Evolutionary conservation across 1,284 basidiomycete genomes (phyloP).

Genomic region (Chalciporus piperatoides): DNA sequence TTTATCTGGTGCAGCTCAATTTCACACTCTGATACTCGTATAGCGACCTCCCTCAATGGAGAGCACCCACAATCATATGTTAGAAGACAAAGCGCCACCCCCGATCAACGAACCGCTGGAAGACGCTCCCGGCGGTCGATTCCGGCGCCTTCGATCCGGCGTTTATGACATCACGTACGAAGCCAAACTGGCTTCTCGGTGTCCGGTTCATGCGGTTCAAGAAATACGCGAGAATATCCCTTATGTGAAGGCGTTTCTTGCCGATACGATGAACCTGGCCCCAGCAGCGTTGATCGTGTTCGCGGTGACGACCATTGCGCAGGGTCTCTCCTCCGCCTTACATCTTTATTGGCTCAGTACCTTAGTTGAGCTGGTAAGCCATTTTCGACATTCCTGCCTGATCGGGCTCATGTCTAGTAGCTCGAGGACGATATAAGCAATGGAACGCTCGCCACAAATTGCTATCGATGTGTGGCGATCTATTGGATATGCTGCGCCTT

Average conservation of each 20-base stretch:
- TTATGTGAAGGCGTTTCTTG: constrained; percentile 18
- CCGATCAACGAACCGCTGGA: not conserved
- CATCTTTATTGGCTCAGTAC: constrained; percentile 22
- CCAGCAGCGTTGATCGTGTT: constrained; percentile 27
- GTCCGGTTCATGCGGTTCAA: not conserved
- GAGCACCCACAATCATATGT: not conserved
- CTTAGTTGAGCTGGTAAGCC: constrained; percentile 21
- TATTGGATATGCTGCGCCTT: constrained; percentile 21
- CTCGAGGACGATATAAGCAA: constrained; percentile 8
- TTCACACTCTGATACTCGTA: not conserved
- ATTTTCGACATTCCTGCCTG: not conserved
- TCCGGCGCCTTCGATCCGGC: constrained; percentile 16
- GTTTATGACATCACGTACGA: constrained; percentile 27
- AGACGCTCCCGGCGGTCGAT: constrained; percentile 2
- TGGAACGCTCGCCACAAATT: not conserved
- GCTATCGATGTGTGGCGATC: constrained; percentile 9
- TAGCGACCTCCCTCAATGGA: not conserved
- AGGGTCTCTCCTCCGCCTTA: constrained; percentile 28
- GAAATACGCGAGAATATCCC: constrained; percentile 3
- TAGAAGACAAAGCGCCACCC: not conserved
- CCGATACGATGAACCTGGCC: constrained; percentile 32
- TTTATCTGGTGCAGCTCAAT: not conserved
- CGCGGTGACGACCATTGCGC: constrained; percentile 29
- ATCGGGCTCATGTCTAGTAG: constrained; percentile 9
- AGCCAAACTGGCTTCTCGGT: constrained; percentile 1